Conservation (phyloP, 2,329 filamentous ascomycete species). For the Stagonosporopsis tanaceti region DNA sequence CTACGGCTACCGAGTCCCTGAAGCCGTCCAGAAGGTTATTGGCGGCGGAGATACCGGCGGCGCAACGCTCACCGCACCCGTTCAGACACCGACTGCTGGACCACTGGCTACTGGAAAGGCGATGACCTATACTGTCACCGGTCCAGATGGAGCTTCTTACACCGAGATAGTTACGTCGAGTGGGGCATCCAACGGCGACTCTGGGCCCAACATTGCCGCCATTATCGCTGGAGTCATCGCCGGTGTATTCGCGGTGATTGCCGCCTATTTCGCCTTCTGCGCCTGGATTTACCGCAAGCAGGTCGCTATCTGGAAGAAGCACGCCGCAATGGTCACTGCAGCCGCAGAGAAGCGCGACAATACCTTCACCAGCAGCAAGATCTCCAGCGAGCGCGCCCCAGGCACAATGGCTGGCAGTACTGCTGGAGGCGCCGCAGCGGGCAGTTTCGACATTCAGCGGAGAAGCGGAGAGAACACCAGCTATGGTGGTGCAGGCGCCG, state of each 20-base stretch:
- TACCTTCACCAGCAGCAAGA: constrained; percentile 37
- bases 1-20: constrained; percentile 74
- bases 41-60: constrained; percentile 72
- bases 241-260: constrained; percentile 68
- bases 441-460: constrained; percentile 30
- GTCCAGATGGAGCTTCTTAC: constrained; percentile 51
- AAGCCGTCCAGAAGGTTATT: constrained; percentile 68
- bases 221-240: constrained; percentile 69
- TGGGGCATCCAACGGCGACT: constrained; percentile 23
- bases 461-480: constrained; percentile 24
- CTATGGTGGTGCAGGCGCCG: constrained; percentile 30
- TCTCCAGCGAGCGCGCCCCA: constrained; percentile 34
- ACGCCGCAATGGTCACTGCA: constrained; percentile 70
- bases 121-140: constrained; percentile 70
- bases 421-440: constrained; percentile 28
- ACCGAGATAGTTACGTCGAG: constrained; percentile 49
- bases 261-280: constrained; percentile 74
- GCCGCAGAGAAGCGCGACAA: constrained; percentile 53
- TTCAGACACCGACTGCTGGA: constrained; percentile 69
- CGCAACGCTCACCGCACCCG: constrained; percentile 73
- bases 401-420: constrained; percentile 26
- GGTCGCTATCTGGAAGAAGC: constrained; percentile 72
- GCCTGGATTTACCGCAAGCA: constrained; percentile 77
- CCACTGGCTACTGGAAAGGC: constrained; percentile 75
- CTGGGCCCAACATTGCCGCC: constrained; percentile 60